Evolutionary conservation across 169 alveolate genomes (phyloP), one percentile per base, ranked within the genome.

Genomic region (Plasmodium vinckei): DNA sequence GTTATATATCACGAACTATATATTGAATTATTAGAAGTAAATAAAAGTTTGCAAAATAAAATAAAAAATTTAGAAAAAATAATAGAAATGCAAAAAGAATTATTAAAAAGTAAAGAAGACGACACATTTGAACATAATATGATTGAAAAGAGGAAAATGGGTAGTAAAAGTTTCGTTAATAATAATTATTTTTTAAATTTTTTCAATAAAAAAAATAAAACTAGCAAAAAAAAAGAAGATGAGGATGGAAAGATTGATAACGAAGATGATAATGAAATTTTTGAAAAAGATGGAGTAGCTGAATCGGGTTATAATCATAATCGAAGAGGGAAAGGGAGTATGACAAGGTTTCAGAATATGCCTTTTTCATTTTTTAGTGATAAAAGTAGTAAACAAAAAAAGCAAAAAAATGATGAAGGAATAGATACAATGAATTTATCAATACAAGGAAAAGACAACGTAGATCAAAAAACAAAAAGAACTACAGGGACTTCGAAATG

Each of bases 1-100:
- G 61, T 82, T 13, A 82, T 82, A 17, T 82, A 82, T 17, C 90
- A 82, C 59, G 90, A 82, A 82, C 60, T 82, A 47, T 82, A 82
- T 27, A 61, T 82, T n/a, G 90, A 82, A 19, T 47, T 82, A 19
- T 19, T 82, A 44, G 84, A 82, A 25, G 90, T 53, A 47, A 82
- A 82, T 65, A 82, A 82, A n/a, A 27, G 17, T 53, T 42, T 82
- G 9, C 90, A 82, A 15, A 67, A 67, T 54, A 84, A 82, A 57
- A 82, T 82, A 10, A 82, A 82, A 53, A 67, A 49, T 19, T 59
- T 82, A 53, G 56, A 67, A 47, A 82, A 67, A 51, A 67, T 67
- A 19, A 82, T 82, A 25, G 90, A 82, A 61, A 82, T 82, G 72
- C 90, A 82, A 33, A 82, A 82, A 42, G 47, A 21, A 33, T 67